Base-by-base conservation (phyloP, 1,284 basidiomycete genomes). In the Sanghuangporus weigelae region DNA sequence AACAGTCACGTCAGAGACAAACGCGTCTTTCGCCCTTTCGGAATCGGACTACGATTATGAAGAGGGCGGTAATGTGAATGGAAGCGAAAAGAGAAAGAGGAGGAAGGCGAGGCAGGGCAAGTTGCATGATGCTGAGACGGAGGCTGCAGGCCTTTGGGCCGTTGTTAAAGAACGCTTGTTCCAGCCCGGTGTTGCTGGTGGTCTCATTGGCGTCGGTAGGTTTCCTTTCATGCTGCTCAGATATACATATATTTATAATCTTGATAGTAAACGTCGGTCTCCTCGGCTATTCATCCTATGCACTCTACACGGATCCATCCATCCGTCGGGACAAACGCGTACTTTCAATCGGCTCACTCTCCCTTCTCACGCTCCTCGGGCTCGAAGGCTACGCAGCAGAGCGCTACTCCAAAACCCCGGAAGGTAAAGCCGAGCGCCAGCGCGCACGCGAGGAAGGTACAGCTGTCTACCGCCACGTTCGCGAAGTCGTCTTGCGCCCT, bases 241-340 rank as follows among this genome's bases (percentile, higher is more conserved):
- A 3, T 11, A 2, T 12, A 40, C 31, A 31, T 11, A 42, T 48
- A 16, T 8, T 50, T 12, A 53, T 19, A 16, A 21, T 7, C 42
- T 21, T 60, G 57, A 0, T 66, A 90, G 89, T 90, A 60, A 93
- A 93, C 73, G 76, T 92, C 66, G 90, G 90, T 38, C 74, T 92
- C 40, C 70, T 92, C 35, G 82, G 82, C 1, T 81, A 82, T 10
- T 78, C 84, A 14, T 84, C 85, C 11, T 89, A 87, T 71, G 77
- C 81, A 10, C 84, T 88, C 69, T 92, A 92, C 75, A 80, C 78
- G n/a, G 78, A 84, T 60, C 86, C 86, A 23, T 75, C 82, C 63
- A 78, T 89, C 53, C 84, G 85, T 26, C 81, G 81, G 66, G 85
- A 92, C 73, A 74, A 79, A n/a, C 76, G 77, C 46, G 73, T 79